Evolutionary conservation across 306 rosid species (phyloP), one percentile per base, ranked within the genome.

Genomic region (Carpinus viminea): DNA sequence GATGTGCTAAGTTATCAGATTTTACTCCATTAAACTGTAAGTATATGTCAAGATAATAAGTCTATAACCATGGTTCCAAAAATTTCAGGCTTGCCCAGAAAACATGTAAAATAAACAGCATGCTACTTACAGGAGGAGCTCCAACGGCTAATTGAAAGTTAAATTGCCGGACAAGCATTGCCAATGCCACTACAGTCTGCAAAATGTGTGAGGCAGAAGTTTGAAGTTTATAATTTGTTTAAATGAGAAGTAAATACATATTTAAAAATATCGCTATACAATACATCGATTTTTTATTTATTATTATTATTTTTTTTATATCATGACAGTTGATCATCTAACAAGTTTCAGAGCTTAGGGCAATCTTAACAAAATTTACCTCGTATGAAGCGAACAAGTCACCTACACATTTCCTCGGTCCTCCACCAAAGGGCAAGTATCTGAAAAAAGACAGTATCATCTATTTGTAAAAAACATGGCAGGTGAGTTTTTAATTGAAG

Each of bases 391-490:
- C 99, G 77, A 95, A 93, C 91, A 93, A 72, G 76, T 95, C 99
- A 7, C 99, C 99, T 15, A 95, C 85, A 26, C 98, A 95, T 83
- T 95, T 95, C 52, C 99, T 85, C 0, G 90, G 99, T 70, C 99
- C 99, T 64, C 99, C 99, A 41, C 99, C 99, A 76, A 95, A 95
- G 26, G 99, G 99, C 79, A 95, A 86, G 85, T 93, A 95, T 47
- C 99, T 95, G 84, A 55, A 77, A 85, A 72, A 73, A 80, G 69
- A 68, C 70, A 80, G 16, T 17, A 34, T 78, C 43, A 73, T n/a
- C 54, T 18, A 38, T 61, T 60, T 52, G 71, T 68, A 64, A 66
- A 66, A 66, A 41, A 28, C 2, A 60, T 26, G 18, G 68, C 18
- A 38, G 17, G 15, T 4, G 16, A 66, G 46, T 36, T 66, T 66